These are phyloP conservation scores for Daedaleopsis sinensis DNA, from an alignment of 768 basidiomycete species.

Conservation along the genomic window DNA sequence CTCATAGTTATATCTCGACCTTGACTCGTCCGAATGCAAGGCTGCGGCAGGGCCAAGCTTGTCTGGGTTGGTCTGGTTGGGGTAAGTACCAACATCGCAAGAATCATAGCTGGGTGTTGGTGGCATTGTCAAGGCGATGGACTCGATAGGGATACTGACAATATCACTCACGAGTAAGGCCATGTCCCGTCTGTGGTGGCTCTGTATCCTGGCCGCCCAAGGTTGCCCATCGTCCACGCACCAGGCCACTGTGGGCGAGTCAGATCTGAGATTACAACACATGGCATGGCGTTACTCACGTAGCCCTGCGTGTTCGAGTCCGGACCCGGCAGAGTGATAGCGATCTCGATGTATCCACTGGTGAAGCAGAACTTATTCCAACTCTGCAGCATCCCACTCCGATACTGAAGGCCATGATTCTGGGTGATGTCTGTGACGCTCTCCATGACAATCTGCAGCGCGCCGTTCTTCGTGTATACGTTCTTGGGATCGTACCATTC, in stretches of 20 bases:
- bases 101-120: constrained; percentile 45
- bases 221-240: constrained; percentile 88
- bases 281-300: constrained; percentile 33
- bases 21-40: constrained; percentile 49
- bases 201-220: constrained; percentile 79
- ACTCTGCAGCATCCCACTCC: constrained; percentile 80
- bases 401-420: constrained; percentile 64
- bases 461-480: constrained; percentile 66
- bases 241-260: constrained; percentile 70
- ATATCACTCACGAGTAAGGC: constrained; percentile 71
- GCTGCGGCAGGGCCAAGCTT: constrained; percentile 63
- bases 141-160: background rate
- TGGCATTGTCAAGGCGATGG: too few species aligned
- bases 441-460: constrained; percentile 73
- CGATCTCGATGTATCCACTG: constrained; percentile 73
- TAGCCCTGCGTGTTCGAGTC: constrained; percentile 52
- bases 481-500: constrained; percentile 80
- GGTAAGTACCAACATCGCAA: constrained; percentile 63
- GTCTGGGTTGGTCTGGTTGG: constrained; percentile 52
- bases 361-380: constrained; percentile 94
- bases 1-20: constrained; percentile 54
- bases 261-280: constrained; percentile 6
- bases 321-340: constrained; percentile 60
- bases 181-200: constrained; percentile 82
- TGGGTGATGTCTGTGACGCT: constrained; percentile 31